These are phyloP conservation scores for Candida boidinii DNA, from an alignment of 805 yeast genomes.

Conservation along the genomic window DNA sequence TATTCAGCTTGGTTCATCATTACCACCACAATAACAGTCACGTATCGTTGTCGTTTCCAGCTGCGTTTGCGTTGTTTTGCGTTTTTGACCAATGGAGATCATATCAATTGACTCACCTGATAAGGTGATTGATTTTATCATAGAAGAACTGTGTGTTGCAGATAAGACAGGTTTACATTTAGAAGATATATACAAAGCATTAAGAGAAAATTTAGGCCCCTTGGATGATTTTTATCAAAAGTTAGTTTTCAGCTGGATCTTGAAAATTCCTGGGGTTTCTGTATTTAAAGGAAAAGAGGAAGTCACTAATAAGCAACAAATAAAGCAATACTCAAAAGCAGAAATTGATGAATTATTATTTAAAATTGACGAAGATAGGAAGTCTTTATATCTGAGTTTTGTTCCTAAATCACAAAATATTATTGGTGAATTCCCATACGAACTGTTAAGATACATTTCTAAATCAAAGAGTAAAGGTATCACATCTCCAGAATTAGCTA, in stretches of 20 bases:
- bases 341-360: conserved; percentile 14
- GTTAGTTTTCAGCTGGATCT: conserved; percentile 30
- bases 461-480: conserved; percentile 48
- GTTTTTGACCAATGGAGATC: no score
- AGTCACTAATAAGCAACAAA: no score
- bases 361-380: conserved; percentile 43
- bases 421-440: conserved; percentile 49
- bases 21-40: no score
- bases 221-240: conserved; percentile 24
- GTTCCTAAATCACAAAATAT: conserved; percentile 39
- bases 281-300: no score
- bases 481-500: conserved; percentile 47
- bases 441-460: conserved; percentile 52
- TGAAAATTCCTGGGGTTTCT: no score
- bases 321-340: no score
- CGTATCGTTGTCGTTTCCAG: no score
- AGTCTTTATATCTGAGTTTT: conserved; percentile 53
- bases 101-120: conserved; percentile 21
- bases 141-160: conserved; percentile 27
- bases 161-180: conserved; percentile 25
- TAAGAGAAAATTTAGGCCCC: conserved; percentile 6
- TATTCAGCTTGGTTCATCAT: no score
- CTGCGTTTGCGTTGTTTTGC: no score
- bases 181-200: conserved; percentile 24
- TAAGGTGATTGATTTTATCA: conserved; percentile 20